Percentiles rank a stretch among this genome's conserved stretches.
Evolutionary conservation across 2,329 filamentous ascomycete genomes (phyloP).

Genomic region (Spiromastix sp.): DNA sequence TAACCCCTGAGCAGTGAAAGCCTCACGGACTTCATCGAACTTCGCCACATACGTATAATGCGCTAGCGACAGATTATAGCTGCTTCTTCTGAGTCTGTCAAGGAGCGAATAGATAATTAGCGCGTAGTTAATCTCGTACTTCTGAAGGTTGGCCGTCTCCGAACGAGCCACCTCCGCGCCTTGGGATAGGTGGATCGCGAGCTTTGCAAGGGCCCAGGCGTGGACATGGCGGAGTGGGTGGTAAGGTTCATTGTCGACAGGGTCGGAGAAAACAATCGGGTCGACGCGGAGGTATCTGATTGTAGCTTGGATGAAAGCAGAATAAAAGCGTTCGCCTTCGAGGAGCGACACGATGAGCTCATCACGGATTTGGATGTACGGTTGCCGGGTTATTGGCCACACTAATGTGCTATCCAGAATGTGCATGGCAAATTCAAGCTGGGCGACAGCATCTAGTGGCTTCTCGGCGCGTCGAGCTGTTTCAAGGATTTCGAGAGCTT

Average conservation of each 20-base stretch:
- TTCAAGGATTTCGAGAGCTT: conserved; percentile 19
- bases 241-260: conserved; percentile 23
- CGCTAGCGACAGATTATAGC: conserved; percentile 22
- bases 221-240: conserved; percentile 48
- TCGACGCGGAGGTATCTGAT: conserved; percentile 43
- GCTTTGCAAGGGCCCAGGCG: conserved; percentile 24
- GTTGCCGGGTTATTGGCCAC: conserved; percentile 44
- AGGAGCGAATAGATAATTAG: conserved; percentile 26
- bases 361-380: conserved; percentile 43
- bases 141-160: conserved; percentile 13
- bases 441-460: conserved; percentile 21
- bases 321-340: conserved; percentile 30
- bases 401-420: conserved; percentile 28
- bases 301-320: conserved; percentile 41
- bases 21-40: conserved; percentile 18
- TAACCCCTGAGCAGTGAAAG: conserved; percentile 18
- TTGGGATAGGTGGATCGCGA: conserved; percentile 20
- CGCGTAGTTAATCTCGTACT: conserved; percentile 20
- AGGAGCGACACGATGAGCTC: conserved; percentile 43
- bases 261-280: conserved; percentile 41
- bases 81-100: conserved; percentile 17
- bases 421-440: conserved; percentile 30
- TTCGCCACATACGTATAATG: conserved; percentile 16
- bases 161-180: conserved; percentile 12
- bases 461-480: conserved; percentile 11